Base-by-base conservation (phyloP, 495 filamentous ascomycete species). In the Glonium stellatum region DNA sequence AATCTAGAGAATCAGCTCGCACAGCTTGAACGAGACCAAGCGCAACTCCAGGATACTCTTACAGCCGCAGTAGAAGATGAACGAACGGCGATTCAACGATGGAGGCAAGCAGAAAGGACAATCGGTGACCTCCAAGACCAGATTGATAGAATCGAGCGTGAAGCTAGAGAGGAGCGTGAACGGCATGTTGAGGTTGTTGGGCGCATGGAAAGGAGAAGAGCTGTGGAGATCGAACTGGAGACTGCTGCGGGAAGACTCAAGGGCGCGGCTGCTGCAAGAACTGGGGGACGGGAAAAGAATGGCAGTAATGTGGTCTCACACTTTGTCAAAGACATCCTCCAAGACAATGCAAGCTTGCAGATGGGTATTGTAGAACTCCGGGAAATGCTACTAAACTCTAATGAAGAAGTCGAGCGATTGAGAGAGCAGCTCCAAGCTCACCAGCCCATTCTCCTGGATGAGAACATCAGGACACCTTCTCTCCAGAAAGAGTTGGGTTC, bases 331-430 rank as follows among this genome's bases (percentile, higher is more conserved):
- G 92, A 97, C 66, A 91, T 98, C 48, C 73, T 98, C 37, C 88
- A 95, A 67, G 92, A 98, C 69, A 98, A 98, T 69, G 89, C 89
- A 13, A 95, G 90, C 64, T 76, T 98, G 51, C 92, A 97, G 69
- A 78, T 89, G 49, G 90, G 88, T 12, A 92, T 96, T 51, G 82
- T 89, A 57, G 92, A 98, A 72, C 75, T 98, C 36, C 80, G 92
- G 18, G 92, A 96, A 70, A 86, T 97, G 87, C 79, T 98, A 25
- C 81, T 88, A 61, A 90, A 81, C 66, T 95, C 92, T n/a, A 95
- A 97, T 69, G 86, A 95, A 67, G 92, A 97, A 70, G 90, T 97
- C 9, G 87, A 95, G 69, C 82, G 79, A 54, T 76, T 98, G 44
- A 81, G 90, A 27, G 88, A 96, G 64, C 89, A 95, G 70, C 73